A percentile compares a stretch with the other conserved stretches of the same genome.
These are phyloP conservation scores for Trichoderma reesei DNA, from an alignment of 495 filamentous ascomycete species.

Conservation along the genomic window DNA sequence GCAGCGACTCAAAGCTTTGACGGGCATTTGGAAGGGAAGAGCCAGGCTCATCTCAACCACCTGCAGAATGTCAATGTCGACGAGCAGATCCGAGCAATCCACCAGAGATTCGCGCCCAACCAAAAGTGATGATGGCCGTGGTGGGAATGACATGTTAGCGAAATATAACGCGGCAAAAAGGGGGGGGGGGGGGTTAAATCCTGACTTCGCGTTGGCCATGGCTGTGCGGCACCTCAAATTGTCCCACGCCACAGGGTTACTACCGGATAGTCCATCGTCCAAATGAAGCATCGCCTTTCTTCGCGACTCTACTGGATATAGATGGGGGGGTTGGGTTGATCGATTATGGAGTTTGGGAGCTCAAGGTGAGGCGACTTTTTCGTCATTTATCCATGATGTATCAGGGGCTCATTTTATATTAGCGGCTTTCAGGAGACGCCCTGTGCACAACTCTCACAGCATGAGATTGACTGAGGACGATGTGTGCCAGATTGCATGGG, in stretches of 20 bases:
- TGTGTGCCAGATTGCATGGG: not conserved
- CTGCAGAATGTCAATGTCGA: slow-evolving; percentile 57
- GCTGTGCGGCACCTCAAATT: not conserved
- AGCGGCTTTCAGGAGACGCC: not conserved
- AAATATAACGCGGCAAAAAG: too few relatives aligned
- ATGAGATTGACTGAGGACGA: not conserved
- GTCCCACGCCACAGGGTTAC: not conserved
- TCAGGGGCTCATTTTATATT: not conserved
- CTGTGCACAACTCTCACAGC: not conserved
- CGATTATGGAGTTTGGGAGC: not conserved
- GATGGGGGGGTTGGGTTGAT: slow-evolving; percentile 1
- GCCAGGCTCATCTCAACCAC: slow-evolving; percentile 42
- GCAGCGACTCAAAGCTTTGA: slow-evolving; percentile 58
- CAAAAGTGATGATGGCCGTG: slow-evolving; percentile 17
- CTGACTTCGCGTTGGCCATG: not conserved
- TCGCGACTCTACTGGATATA: not conserved
- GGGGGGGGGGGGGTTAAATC: too few relatives aligned
- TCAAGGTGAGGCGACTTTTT: slow-evolving; percentile 8
- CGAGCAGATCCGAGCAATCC: slow-evolving; percentile 61
- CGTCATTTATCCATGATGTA: not conserved
- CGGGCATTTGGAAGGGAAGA: slow-evolving; percentile 47
- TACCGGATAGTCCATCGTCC: not conserved
- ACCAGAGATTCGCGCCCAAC: slow-evolving; percentile 50
- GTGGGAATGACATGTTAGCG: too few relatives aligned
- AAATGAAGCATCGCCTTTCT: not conserved